Evolutionary conservation across 441 rosid species (phyloP), one percentile per base, ranked within the genome.

Genomic region (Gossypium trilobum): DNA sequence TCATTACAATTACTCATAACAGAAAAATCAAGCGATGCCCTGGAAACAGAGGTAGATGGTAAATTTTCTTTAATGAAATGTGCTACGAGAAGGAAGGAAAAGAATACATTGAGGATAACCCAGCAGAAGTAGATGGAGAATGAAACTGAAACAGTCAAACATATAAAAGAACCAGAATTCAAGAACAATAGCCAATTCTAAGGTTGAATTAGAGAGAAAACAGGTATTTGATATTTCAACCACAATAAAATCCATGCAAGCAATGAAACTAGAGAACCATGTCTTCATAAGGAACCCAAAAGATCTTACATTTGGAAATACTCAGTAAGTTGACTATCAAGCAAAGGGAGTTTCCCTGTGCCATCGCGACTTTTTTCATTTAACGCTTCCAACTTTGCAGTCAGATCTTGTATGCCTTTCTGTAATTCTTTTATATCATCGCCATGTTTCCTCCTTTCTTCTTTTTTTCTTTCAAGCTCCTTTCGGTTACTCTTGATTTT

Each of bases 291-390:
- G 27, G 71, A 59, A 27, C 62, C 14, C 61, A 48, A 71, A 72
- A 73, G 75, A 82, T 82, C 90, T 86, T 81, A 95, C 98, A 95
- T 86, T 78, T 82, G 91, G 79, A 93, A 95, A 80, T 93, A 95
- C 33, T 89, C 91, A 68, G 83, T 82, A 56, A 95, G 85, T 82
- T 90, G 96, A 83, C 84, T 80, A 64, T 91, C 93, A 82, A 86
- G 91, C 80, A 91, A 80, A 64, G 90, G 86, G 78, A 91, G 97
- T 76, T 86, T 87, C 78, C 96, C 93, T 63, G 89, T 81, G 82
- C 85, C 85, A 75, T 93, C 97, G 62, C 87, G 86, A 70, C 97
- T 88, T 86, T 87, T 90, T 80, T 90, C 92, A 63, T 87, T 87
- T 66, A 93, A 79, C 57, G 79, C 87, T 57, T 92, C 88, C 75